Evolutionary conservation across 164 flowering plant species (phyloP).

Genomic region (Chimonanthus salicifolius): DNA sequence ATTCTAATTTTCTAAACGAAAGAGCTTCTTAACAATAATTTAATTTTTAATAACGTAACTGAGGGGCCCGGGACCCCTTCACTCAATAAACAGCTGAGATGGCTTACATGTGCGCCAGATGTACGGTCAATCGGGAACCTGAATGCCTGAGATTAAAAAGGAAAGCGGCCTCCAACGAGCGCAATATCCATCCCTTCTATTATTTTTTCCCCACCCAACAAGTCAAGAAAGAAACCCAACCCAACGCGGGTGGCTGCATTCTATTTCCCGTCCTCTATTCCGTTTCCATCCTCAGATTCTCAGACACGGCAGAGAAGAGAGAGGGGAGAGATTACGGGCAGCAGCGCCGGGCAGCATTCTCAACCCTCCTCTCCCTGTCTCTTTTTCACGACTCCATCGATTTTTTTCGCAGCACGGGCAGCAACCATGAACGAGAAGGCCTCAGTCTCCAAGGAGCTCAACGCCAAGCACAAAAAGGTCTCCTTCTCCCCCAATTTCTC

Average conservation of each 20-base stretch:
- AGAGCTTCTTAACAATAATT: too few relatives aligned
- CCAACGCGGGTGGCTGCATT: neutral
- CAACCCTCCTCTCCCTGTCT: neutral
- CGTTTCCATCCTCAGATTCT: neutral
- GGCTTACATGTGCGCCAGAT: too few relatives aligned
- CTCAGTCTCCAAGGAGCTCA: conserved; percentile 48
- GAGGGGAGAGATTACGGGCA: neutral
- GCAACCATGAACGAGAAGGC: conserved; percentile 52
- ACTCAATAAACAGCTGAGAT: too few relatives aligned
- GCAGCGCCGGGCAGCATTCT: neutral
- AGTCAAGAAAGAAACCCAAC: neutral
- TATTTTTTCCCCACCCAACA: neutral
- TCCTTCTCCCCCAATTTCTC: neutral
- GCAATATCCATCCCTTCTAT: too few relatives aligned
- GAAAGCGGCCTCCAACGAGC: too few relatives aligned
- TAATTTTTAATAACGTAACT: too few relatives aligned
- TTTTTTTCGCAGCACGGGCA: neutral
- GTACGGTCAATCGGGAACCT: too few relatives aligned
- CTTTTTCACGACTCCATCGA: neutral
- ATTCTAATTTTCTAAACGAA: too few relatives aligned
- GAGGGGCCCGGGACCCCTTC: too few relatives aligned
- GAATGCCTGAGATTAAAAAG: too few relatives aligned
- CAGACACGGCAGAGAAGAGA: neutral
- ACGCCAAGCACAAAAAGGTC: conserved; percentile 52
- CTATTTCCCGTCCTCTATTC: neutral